These are phyloP conservation scores for Rhodotorula diobovata DNA, from an alignment of 768 basidiomycete genomes.

Conservation along the genomic window DNA sequence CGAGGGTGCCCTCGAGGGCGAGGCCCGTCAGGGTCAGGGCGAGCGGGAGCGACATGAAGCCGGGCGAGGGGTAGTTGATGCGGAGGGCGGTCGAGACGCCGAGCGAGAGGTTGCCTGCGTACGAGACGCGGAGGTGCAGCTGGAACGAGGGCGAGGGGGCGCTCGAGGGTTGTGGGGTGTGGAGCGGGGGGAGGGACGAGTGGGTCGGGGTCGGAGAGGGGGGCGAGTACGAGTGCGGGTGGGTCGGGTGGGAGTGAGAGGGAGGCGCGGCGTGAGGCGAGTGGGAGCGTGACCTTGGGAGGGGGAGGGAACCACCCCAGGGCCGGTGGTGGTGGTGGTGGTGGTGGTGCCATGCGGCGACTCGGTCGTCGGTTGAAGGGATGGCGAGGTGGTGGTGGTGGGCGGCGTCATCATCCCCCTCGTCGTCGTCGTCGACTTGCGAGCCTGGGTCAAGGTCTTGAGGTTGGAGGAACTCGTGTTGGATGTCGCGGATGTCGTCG, in stretches of 20 bases:
- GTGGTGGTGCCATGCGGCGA: too few relatives aligned
- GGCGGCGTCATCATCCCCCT: conserved; percentile 60
- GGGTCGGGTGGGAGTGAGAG: background rate
- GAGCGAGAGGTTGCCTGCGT: conserved; percentile 69
- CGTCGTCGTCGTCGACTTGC: conserved; percentile 53
- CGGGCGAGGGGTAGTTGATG: conserved; percentile 92
- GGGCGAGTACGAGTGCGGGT: conserved; percentile 22
- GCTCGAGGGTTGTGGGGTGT: conserved; percentile 48
- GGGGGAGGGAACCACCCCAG: too few relatives aligned
- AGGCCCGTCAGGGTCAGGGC: conserved; percentile 86
- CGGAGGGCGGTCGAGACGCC: conserved; percentile 85
- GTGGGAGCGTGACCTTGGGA: background rate
- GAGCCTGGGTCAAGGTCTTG: too few relatives aligned
- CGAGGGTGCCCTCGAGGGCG: conserved; percentile 77
- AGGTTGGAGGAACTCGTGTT: conserved; percentile 86
- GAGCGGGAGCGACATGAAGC: conserved; percentile 96
- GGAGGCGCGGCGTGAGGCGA: background rate
- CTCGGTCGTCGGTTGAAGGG: background rate
- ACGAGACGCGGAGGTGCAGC: conserved; percentile 75
- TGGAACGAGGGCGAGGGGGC: conserved; percentile 61
- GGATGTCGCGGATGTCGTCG: conserved; percentile 86
- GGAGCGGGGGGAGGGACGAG: conserved; percentile 33
- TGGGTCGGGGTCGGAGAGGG: background rate
- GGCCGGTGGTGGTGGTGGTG: too few relatives aligned
- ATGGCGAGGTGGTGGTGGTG: conserved; percentile 41